Percentiles rank a stretch among this genome's conserved stretches.
phyloP scores from a whole-genome alignment of 2,329 filamentous ascomycete genomes.

The Aspergillus texensis region DNA sequence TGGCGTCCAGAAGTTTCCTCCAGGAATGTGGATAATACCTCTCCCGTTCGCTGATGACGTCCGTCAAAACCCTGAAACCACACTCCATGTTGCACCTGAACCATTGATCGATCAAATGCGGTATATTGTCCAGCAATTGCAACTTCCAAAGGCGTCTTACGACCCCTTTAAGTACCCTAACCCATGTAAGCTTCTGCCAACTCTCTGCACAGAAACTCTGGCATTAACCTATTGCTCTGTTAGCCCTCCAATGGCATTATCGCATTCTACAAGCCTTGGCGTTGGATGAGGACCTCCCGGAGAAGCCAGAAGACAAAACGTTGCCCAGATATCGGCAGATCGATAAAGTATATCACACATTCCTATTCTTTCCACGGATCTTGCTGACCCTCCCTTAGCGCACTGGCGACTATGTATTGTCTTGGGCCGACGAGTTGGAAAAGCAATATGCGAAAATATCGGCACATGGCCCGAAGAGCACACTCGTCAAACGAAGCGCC shows the following conservation, averaged over 20 bases:
- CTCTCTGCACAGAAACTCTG: neutral
- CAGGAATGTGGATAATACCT: constrained; percentile 85
- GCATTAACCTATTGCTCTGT: constrained; percentile 5
- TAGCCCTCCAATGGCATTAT: constrained; percentile 92
- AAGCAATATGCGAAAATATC: constrained; percentile 55
- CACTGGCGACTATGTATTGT: constrained; percentile 74
- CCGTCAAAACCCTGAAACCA: constrained; percentile 69
- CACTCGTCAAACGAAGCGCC: constrained; percentile 51
- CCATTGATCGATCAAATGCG: constrained; percentile 80
- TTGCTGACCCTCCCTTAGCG: constrained; percentile 48
- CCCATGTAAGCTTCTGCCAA: constrained; percentile 51
- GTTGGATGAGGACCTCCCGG: constrained; percentile 85
- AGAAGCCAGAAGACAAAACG: constrained; percentile 74
- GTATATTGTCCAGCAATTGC: constrained; percentile 77
- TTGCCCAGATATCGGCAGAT: constrained; percentile 85
- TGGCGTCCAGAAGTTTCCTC: constrained; percentile 71
- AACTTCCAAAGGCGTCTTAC: constrained; percentile 83
- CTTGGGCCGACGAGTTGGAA: constrained; percentile 73
- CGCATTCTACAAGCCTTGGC: constrained; percentile 88
- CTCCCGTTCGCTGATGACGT: constrained; percentile 90
- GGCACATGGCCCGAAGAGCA: constrained; percentile 44
- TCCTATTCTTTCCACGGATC: neutral
- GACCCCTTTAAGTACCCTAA: constrained; percentile 89
- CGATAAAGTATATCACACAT: constrained; percentile 60
- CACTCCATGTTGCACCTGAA: constrained; percentile 63